Base-by-base conservation (phyloP, 345 rosid genomes). In the Citrus sp. region DNA sequence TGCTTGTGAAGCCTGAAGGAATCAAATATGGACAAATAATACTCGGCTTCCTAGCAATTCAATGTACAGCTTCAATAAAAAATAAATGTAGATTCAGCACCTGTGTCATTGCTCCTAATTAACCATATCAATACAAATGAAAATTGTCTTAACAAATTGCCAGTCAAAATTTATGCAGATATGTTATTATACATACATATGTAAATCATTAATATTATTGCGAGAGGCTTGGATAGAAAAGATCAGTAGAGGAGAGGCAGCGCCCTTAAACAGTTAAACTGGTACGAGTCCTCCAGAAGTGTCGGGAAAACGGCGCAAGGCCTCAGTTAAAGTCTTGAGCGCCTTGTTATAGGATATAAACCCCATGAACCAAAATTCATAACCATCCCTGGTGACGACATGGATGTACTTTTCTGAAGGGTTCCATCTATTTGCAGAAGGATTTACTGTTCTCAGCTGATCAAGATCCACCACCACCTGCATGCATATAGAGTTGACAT, bases 361-460 rank as follows among this genome's bases (percentile, higher is more conserved):
- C 27, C 98, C 98, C 92, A 93, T 84, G 64, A 93, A 90, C 95
- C 95, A 91, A 81, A 91, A 95, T 63, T 93, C 98, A 76, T 88
- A 86, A n/a, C 87, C 91, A 76, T 93, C 97, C 42, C 74, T 78
- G 1, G 91, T 89, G 74, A 86, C 83, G 18, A 89, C 59, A 40
- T 88, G 93, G 56, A 92, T 89, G 85, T 89, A 93, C 65, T 81
- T 93, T 28, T 89, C 92, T 1, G 86, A 84, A 38, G 92, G 90
- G 77, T 90, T 89, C 81, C 75, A 77, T 81, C 85, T 79, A 82
- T 83, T 94, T 38, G 93, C 46, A 67, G 91, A 85, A 54, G 97
- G 88, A 72, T 78, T 84, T 24, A 90, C 91, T 4, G 87, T 46
- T 51, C 82, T 86, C 85, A 95, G 49, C 81, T 89, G 84, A 67